These are phyloP conservation scores for Leishmania tarentolae DNA, from an alignment of 208 protist species.

Conservation along the genomic window DNA sequence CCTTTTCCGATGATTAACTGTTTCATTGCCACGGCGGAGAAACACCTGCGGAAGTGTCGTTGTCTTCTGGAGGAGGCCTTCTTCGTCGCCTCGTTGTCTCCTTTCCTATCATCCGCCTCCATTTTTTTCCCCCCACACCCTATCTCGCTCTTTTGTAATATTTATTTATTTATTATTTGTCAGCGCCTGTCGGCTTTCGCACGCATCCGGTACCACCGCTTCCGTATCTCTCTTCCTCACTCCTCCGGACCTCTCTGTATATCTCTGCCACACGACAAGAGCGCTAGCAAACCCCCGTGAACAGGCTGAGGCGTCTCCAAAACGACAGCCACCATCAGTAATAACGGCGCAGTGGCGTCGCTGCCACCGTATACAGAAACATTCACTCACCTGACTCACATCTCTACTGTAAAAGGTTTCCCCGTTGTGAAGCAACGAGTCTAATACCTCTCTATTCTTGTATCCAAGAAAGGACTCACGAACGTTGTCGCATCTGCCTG, in stretches of 20 bases:
- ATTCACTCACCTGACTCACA: background rate
- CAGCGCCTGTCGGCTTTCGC: background rate
- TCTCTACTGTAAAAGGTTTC: background rate
- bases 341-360: background rate
- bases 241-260: background rate
- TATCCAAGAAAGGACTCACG: background rate
- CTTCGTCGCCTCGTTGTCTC: background rate
- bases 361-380: background rate
- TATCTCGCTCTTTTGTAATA: background rate
- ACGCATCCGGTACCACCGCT: background rate
- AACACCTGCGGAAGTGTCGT: background rate
- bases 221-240: background rate
- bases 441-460: background rate
- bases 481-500: background rate
- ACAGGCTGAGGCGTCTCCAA: background rate
- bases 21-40: background rate
- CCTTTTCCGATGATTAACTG: background rate
- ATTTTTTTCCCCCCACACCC: background rate
- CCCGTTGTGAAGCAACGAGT: background rate
- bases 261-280: background rate
- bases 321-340: background rate
- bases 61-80: background rate
- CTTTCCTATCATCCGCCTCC: background rate
- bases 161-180: background rate
- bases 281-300: background rate